Base-by-base conservation (phyloP, 306 rosid genomes). In the Mimosa bimucronata region DNA sequence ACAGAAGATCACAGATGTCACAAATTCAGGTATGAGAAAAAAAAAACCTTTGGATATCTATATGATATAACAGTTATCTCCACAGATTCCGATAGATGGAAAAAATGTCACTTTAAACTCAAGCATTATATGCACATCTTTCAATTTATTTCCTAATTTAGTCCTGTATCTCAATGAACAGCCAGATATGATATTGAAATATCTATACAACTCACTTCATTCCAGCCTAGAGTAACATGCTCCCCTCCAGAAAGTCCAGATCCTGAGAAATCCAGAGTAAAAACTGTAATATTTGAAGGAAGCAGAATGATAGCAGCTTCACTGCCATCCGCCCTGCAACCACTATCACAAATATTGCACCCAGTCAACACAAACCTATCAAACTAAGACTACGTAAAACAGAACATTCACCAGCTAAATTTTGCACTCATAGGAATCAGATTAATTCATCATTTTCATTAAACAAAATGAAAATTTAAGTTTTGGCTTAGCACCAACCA, bases 171-270 rank as follows among this genome's bases (percentile, higher is more conserved):
- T 25, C 50, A 38, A 38, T 67, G 29, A 66, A 38, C 15, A 37
- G 28, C 65, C 15, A 71, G 5, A 75, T 44, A 38, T 53, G 13
- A 53, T 9, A 71, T 41, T 79, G 77, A 81, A 71, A 83, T 11
- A 28, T 64, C 70, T 71, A 42, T 48, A 65, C 44, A 21, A 86
- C 99, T 88, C 90, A 93, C 99, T 91, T 93, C 98, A 84, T 91
- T 80, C 97, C 99, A 93, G 65, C 98, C 99, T 42, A 95, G 89
- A 79, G 97, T 90, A 78, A 95, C 99, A 57, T 93, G 95, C 42
- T 95, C 97, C 75, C 99, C 99, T 74, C 97, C 99, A 31, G 99
- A 95, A 78, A 91, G 80, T 69, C 99, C 99, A 28, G 99, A 95
- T 81, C 99, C 99, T 3, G 98, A 91, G 88, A 95, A 95, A 89